Evolutionary conservation across 306 rosid genomes (phyloP), one percentile per base, ranked within the genome.

Genomic region (Dryas octopetala): DNA sequence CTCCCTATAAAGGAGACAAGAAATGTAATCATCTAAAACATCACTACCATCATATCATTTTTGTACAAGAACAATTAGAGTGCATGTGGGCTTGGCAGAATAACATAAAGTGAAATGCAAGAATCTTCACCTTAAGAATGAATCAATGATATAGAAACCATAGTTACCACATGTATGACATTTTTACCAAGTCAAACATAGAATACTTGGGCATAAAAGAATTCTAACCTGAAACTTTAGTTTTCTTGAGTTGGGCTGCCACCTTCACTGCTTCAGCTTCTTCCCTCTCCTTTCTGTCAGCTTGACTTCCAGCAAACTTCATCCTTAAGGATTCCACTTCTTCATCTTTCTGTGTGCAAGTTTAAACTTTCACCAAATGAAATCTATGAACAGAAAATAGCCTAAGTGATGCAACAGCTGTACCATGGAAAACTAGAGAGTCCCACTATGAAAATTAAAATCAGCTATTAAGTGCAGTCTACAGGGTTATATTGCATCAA

Each of bases 281-380:
- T 45, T 94, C 95, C 69, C 93, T 87, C 45, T 73, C 82, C 68
- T 83, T 65, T 83, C 97, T 86, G 71, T 95, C 96, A n/a, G 96
- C 97, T 83, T 95, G 99, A 82, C 97, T 95, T 82, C 99, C 99
- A 9, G 97, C 93, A 77, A 87, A 95, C 81, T 85, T 90, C 76
- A 70, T 60, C 81, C 97, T 84, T 76, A 79, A 85, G 78, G 65
- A 60, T 78, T 88, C 96, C 61, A 92, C 97, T 61, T 91, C 97
- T 69, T 91, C 99, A 73, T 91, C 92, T 89, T 87, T 85, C 99
- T 95, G 92, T 95, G 88, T 46, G 61, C 77, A 83, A 75, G 40
- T 79, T 60, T 26, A 63, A 48, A 11, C 8, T 19, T 66, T 57
- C 17, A 41, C 11, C 0, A 70, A 48, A 58, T 79, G 43, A 79